A percentile compares a stretch with the other conserved stretches of the same genome.
Evolutionary conservation across 2,329 filamentous ascomycete genomes (phyloP).

Genomic region (Neofusicoccum laricinum): DNA sequence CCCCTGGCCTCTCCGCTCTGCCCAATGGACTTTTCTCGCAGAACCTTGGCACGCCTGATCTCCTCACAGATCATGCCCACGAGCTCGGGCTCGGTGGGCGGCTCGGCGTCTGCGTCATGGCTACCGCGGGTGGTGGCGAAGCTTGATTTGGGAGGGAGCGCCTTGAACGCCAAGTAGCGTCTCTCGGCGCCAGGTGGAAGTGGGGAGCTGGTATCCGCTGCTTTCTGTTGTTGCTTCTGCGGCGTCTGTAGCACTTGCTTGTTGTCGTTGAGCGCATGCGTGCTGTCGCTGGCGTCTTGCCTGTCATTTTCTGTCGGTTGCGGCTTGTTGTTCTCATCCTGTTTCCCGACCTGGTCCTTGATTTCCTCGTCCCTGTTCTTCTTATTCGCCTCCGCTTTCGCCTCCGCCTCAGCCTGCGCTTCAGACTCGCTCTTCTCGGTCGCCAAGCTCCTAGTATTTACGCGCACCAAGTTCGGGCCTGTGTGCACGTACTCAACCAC

Average conservation of each 20-base stretch:
- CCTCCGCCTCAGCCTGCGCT: conserved; percentile 24
- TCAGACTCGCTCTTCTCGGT: conserved; percentile 48
- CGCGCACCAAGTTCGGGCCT: conserved; percentile 67
- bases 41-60: conserved; percentile 64
- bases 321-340: conserved; percentile 6
- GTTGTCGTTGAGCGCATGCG: background rate
- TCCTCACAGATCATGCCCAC: conserved; percentile 69
- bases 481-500: conserved; percentile 73
- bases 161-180: conserved; percentile 55
- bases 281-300: background rate
- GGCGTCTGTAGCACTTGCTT: background rate
- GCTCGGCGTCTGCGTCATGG: conserved; percentile 26
- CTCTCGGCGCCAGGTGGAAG: conserved; percentile 19
- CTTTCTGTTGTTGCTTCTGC: conserved; percentile 21
- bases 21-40: conserved; percentile 36
- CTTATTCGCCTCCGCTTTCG: conserved; percentile 23
- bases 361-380: conserved; percentile 9
- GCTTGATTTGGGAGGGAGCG: conserved; percentile 49
- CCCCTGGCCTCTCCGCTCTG: conserved; percentile 37
- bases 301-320: background rate
- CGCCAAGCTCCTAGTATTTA: conserved; percentile 78
- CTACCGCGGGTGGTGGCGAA: conserved; percentile 23
- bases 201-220: conserved; percentile 15
- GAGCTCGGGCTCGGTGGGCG: conserved; percentile 50
- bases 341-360: background rate